phyloP scores from a whole-genome alignment of 805 yeast species.

The Barnettozyma populi region DNA sequence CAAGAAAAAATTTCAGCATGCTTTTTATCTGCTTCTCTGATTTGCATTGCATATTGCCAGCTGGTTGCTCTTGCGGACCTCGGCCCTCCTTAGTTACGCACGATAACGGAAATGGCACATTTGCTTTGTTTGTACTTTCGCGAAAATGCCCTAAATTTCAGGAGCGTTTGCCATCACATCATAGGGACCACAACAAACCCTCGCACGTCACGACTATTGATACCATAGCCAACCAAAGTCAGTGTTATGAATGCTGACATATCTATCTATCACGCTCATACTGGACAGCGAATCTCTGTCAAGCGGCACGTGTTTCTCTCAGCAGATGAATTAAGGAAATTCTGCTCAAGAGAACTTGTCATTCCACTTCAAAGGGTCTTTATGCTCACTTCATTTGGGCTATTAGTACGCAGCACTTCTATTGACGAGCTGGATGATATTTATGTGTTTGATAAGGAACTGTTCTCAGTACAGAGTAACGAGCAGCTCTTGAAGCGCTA shows the following conservation, averaged over 20 bases:
- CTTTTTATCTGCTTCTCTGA: no score
- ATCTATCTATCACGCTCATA: constrained; percentile 34
- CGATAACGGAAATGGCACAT: not conserved
- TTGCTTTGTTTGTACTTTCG: not conserved
- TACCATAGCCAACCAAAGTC: not conserved
- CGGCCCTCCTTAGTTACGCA: no score
- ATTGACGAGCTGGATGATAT: constrained; percentile 47
- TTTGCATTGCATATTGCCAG: no score
- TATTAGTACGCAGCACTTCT: constrained; percentile 42
- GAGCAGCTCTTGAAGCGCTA: constrained; percentile 8
- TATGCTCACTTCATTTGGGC: constrained; percentile 60
- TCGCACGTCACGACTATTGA: not conserved
- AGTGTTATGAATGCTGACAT: constrained; percentile 10
- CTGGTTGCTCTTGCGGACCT: no score
- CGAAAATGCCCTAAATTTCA: not conserved
- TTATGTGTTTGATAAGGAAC: constrained; percentile 57
- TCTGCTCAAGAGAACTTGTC: constrained; percentile 35
- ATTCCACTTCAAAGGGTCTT: constrained; percentile 40
- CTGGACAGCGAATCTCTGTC: constrained; percentile 35
- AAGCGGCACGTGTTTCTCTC: constrained; percentile 35
- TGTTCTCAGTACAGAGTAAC: constrained; percentile 36
- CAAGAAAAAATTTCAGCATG: no score
- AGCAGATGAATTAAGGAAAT: constrained; percentile 38
- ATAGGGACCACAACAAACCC: not conserved
- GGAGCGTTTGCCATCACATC: not conserved